Conservation (phyloP, 176 grass and related monocot genomes). For the Lolium multiflorum region DNA sequence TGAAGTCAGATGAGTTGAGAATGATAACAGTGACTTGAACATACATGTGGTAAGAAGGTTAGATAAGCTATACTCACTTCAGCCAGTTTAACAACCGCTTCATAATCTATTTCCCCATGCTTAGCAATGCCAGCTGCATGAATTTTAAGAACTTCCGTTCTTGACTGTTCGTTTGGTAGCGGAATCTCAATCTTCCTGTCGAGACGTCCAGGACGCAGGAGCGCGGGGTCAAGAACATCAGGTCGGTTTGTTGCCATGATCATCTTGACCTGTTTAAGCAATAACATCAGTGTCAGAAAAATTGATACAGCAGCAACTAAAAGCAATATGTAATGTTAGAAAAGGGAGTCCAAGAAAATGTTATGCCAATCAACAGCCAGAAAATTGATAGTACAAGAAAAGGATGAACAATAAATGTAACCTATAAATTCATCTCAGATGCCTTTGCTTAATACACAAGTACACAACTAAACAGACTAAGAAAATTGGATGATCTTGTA, state of each 20-base stretch:
- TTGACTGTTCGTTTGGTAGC: conserved; percentile 89
- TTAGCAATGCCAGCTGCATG: conserved; percentile 96
- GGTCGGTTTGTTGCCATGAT: conserved; percentile 99
- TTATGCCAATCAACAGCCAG: not conserved
- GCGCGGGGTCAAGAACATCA: conserved; percentile 94
- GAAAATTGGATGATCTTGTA: not conserved
- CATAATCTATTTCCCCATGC: conserved; percentile 99
- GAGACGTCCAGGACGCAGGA: conserved; percentile 87
- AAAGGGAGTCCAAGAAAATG: not conserved
- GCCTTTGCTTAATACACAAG: conserved; percentile 3
- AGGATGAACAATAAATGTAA: not conserved
- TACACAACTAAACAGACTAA: not conserved
- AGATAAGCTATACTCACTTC: conserved; percentile 60
- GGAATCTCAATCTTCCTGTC: conserved; percentile 99
- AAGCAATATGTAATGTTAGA: not conserved
- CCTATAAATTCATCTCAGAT: conserved; percentile 8
- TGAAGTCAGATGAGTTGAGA: conserved; percentile 38
- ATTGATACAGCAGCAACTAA: not conserved
- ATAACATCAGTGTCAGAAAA: conserved; percentile 8
- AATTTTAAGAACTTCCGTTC: conserved; percentile 98
- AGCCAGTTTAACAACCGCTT: conserved; percentile 96
- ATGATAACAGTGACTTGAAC: not conserved
- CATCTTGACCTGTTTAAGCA: conserved; percentile 86
- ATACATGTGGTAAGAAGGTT: not conserved
- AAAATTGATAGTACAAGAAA: conserved; percentile 12